A percentile compares a stretch with the other conserved stretches of the same genome.
phyloP scores from a whole-genome alignment of 2,329 filamentous ascomycete species.

The Alternaria novae-zelandiae region DNA sequence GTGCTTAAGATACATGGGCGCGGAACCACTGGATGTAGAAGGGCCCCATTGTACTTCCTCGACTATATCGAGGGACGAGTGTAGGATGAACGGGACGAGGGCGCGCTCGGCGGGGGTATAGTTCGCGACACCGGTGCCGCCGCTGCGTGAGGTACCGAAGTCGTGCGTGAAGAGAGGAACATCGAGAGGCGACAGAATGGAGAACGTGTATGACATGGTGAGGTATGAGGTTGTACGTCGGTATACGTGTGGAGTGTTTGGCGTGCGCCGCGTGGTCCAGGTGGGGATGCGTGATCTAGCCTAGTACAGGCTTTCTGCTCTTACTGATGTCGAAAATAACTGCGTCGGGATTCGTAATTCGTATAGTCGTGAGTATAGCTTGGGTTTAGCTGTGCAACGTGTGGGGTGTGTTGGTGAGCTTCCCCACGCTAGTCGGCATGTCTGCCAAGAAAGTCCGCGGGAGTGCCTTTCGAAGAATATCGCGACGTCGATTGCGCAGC shows the following conservation, averaged over 20 bases:
- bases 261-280: background rate
- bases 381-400: background rate
- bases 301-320: background rate
- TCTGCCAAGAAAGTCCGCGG: conserved; percentile 41
- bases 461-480: conserved; percentile 35
- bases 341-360: background rate
- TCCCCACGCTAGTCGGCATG: conserved; percentile 33
- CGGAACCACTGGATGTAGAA: conserved; percentile 35
- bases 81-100: conserved; percentile 97
- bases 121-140: conserved; percentile 88
- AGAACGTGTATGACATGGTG: conserved; percentile 96
- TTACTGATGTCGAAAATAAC: background rate
- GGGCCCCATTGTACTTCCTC: conserved; percentile 93
- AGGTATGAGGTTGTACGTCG: background rate
- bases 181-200: conserved; percentile 93
- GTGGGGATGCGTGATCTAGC: background rate
- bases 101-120: conserved; percentile 89
- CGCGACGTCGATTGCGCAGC: conserved; percentile 14
- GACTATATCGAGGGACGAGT: conserved; percentile 91
- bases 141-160: conserved; percentile 94
- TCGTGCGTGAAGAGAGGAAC: conserved; percentile 96
- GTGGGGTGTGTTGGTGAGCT: conserved; percentile 17
- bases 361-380: background rate
- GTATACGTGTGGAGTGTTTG: background rate
- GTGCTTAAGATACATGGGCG: conserved; percentile 85